Base-by-base conservation (phyloP, 176 grass and related monocot species). In the Pharus latifolius region DNA sequence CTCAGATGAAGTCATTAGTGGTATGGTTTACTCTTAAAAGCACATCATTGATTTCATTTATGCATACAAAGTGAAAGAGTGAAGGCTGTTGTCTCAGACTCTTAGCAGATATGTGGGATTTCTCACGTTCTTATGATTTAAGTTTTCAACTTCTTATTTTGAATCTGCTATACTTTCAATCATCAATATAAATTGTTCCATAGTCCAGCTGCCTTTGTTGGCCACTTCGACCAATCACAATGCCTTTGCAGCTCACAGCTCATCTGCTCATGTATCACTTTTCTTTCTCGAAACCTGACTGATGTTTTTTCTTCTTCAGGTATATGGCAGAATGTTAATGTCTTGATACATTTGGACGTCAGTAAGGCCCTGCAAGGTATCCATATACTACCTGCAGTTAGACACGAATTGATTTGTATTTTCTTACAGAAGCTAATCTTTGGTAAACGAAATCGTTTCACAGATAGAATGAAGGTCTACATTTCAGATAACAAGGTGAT, bases 291-390 rank as follows among this genome's bases (percentile, higher is more conserved):
- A 47, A n/a, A n/a, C n/a, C n/a, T n/a, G n/a, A 57, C n/a, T 57
- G 31, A 73, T 0, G 0, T 7, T 16, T 69, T 37, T 72, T 31
- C 29, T 38, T 79, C 11, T 68, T 60, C 41, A 92, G 93, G 93
- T 63, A 90, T 96, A 81, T 41, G 93, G 33, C 71, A 76, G 40
- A 65, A 79, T 74, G 84, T 84, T 10, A 97, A 97, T 47, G 54
- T 90, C 49, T 70, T 97, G 56, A 97, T 97, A 68, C 81, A 97
- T 84, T 82, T 97, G 76, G 80, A 97, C 31, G 77, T 92, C 20
- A 77, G 35, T 16, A 97, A 85, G 73, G 89, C 93, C 56, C 48
- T 92, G 22, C 55, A 92, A 74, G 93, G 93, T 92, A 87, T 10
- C n/a, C 41, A 27, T 49, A n/a, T 45, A n/a, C 25, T 28, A 25